Base-by-base conservation (phyloP, 2,329 filamentous ascomycete species). In the Hymenoscyphus salicellus region DNA sequence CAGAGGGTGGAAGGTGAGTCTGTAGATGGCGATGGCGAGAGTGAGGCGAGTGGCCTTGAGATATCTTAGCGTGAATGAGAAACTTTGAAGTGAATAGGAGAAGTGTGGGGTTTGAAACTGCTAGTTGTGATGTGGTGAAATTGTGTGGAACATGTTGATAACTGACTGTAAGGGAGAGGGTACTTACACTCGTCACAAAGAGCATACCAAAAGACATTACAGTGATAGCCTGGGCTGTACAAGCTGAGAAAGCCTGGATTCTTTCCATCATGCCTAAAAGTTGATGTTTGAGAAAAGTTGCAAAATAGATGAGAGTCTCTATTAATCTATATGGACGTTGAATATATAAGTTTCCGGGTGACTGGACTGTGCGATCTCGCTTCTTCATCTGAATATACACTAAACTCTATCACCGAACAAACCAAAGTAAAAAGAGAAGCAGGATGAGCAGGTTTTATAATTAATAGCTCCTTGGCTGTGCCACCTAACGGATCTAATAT, bases 1-100 rank as follows among this genome's bases (percentile, higher is more conserved):
- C n/a, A 61, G 17, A 6, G 60, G 60, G 23, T 61, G 46, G 8
- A 61, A 16, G 43, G 20, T 49, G 11, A 61, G n/a, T 7, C 60
- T n/a, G 26, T 61, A 61, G 7, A 30, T 49, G 14, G 30, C 41
- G 16, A 46, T 28, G 7, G 23, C 28, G 10, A 60, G n/a, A 17
- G 41, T 10, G n/a, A 30, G 26, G 38, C 36, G 6, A 1, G 20
- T 30, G 14, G 26, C 17, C 58, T 60, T 28, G 32, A 30, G 5
- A 26, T 43, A 16, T 28, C 23, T 59, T 59, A 41, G 57, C 23
- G 16, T 59, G 20, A 49, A 43, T 20, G n/a, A 5, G 7, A 49
- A 23, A 10, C 43, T 20, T 23, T 10, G n/a, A 6, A 46, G 41
- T n/a, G n/a, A 3, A 23, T n/a, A 11, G 20, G 20, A 26, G 20